Percentiles rank a stretch among this genome's conserved stretches.
phyloP scores from a whole-genome alignment of 176 grass and related monocot species.

The Ensete ventricosum region DNA sequence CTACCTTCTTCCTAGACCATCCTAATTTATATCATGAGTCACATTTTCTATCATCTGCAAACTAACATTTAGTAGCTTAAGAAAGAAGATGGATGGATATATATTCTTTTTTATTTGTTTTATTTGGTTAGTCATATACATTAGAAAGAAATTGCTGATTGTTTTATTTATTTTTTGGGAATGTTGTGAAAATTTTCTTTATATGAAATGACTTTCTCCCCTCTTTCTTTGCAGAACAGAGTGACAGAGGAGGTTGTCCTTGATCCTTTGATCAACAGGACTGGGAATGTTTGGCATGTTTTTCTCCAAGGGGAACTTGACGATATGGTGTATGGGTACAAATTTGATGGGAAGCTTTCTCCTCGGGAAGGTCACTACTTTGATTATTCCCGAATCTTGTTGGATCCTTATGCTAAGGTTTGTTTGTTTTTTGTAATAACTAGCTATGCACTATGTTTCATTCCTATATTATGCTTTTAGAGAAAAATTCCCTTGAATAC shows the following conservation, averaged over 20 bases:
- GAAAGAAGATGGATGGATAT: neutral
- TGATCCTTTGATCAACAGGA: conserved; percentile 48
- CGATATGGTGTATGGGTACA: conserved; percentile 65
- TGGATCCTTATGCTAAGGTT: conserved; percentile 97
- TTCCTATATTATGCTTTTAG: neutral
- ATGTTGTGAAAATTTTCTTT: neutral
- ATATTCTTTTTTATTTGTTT: neutral
- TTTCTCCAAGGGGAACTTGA: conserved; percentile 49
- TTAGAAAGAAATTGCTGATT: neutral
- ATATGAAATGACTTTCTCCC: neutral
- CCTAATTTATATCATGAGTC: too few species aligned
- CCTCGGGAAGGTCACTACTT: conserved; percentile 49
- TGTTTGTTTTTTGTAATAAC: neutral
- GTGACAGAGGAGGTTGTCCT: conserved; percentile 60
- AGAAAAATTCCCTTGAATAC: neutral
- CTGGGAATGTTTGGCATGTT: conserved; percentile 72
- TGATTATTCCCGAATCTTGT: conserved; percentile 43
- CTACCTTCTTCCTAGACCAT: neutral
- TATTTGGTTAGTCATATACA: neutral
- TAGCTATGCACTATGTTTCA: neutral
- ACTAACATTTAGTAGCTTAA: neutral
- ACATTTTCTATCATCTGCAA: too few species aligned
- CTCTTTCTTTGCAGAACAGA: conserved; percentile 27
- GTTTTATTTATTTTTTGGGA: neutral
- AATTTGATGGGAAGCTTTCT: conserved; percentile 65